phyloP scores from a whole-genome alignment of 1,284 basidiomycete genomes.

The Flammula alnicola region DNA sequence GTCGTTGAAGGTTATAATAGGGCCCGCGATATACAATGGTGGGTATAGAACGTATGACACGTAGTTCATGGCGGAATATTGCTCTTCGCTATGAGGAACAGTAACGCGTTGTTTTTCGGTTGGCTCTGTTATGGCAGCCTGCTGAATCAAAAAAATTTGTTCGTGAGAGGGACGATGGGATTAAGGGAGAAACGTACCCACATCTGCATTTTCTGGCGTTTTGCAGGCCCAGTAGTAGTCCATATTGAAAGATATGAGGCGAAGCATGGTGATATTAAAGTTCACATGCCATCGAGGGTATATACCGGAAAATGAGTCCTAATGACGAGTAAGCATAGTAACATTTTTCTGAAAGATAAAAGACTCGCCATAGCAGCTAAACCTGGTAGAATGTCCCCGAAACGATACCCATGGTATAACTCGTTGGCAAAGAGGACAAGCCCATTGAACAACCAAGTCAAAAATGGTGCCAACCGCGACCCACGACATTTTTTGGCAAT shows the following conservation, averaged over 20 bases:
- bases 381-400: conserved; percentile 57
- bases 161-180: not conserved
- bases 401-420: conserved; percentile 77
- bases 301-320: conserved; percentile 75
- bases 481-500: conserved; percentile 57
- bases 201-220: conserved; percentile 42
- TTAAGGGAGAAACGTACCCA: conserved; percentile 33
- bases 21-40: conserved; percentile 94
- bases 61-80: conserved; percentile 65
- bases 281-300: conserved; percentile 92
- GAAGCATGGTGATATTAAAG: conserved; percentile 97
- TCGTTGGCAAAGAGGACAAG: conserved; percentile 82
- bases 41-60: conserved; percentile 82
- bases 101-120: conserved; percentile 62
- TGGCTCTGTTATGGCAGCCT: conserved; percentile 38
- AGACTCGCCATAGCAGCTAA: conserved; percentile 50
- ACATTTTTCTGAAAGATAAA: too few species aligned
- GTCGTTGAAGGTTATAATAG: conserved; percentile 96
- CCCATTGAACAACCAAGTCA: conserved; percentile 83
- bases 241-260: conserved; percentile 91
- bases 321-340: too few species aligned
- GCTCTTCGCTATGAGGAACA: conserved; percentile 43
- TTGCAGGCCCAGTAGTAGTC: conserved; percentile 87
- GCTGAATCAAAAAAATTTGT: conserved; percentile 17
- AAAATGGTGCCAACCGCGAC: conserved; percentile 49